These are phyloP conservation scores for Acorus gramineus DNA, from an alignment of 106 monocot species.

Conservation along the genomic window DNA sequence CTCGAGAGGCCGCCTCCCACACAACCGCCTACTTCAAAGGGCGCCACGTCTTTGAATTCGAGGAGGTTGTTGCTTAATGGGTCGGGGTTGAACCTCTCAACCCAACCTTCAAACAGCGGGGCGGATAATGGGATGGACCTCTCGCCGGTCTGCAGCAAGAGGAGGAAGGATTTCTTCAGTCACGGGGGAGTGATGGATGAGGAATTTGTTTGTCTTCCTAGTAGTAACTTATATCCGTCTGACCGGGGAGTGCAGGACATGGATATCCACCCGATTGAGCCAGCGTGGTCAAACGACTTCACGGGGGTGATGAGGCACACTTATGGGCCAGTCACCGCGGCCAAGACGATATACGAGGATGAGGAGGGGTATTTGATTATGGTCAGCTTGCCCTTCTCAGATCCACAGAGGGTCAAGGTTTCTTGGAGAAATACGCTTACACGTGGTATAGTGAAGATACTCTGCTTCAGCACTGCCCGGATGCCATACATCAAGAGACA, in stretches of 20 bases:
- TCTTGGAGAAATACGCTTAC: constrained; percentile 60
- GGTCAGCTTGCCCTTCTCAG: constrained; percentile 58
- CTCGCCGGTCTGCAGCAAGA: constrained; percentile 14
- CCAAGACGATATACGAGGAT: constrained; percentile 66
- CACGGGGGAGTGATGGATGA: constrained; percentile 17
- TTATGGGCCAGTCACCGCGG: constrained; percentile 51
- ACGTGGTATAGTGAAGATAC: constrained; percentile 56
- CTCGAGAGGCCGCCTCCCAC: constrained; percentile 26
- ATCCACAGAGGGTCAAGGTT: constrained; percentile 48
- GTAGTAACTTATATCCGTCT: neutral
- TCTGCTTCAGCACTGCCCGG: constrained; percentile 46
- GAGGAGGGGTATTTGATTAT: constrained; percentile 46
- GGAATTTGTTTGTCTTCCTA: constrained; percentile 10
- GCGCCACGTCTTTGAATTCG: neutral
- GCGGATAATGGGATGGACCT: constrained; percentile 21
- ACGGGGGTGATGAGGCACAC: constrained; percentile 47
- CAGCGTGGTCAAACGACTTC: constrained; percentile 38
- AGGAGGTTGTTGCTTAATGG: constrained; percentile 16
- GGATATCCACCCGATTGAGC: constrained; percentile 15
- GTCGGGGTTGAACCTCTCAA: constrained; percentile 13
- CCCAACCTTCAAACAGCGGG: constrained; percentile 9
- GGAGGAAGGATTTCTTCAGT: constrained; percentile 25
- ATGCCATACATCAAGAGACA: constrained; percentile 50
- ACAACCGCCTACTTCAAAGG: neutral
- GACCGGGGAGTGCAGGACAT: constrained; percentile 18